Base-by-base conservation (phyloP, 2,329 filamentous ascomycete genomes). In the Fusarium sp. region DNA sequence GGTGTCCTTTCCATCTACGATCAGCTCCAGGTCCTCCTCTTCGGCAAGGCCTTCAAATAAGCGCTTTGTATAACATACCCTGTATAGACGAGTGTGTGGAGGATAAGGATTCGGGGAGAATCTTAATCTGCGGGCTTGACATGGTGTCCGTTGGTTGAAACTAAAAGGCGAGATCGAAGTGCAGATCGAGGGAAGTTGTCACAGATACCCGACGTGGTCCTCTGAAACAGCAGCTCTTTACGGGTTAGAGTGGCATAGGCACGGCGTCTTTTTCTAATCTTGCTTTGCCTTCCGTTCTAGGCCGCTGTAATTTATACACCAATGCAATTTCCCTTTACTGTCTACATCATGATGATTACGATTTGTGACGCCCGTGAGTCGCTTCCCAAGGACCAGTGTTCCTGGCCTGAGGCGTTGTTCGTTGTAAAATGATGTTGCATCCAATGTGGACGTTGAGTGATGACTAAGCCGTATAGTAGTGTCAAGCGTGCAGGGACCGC, bases 1-100 rank as follows among this genome's bases (percentile, higher is more conserved):
- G 96, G 96, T 99, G 96, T 99, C 82, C 90, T 99, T 83, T 99
- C 96, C 84, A 97, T 99, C 93, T 99, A 99, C 88, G 96, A 99
- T 85, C 95, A 98, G 90, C 93, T 93, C 84, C 96, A 99, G 92
- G 90, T 99, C 83, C 85, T 99, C 84, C 86, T 99, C 85, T 99
- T 99, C 93, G 96, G 96, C 85, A 98, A 99, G 94, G 93, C 94
- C 88, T 99, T 94, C 94, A 97, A 96, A 80, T 84, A 84, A 84
- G 79, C 74, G 71, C 70, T 74, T 76, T 76, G 69, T 67, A 67
- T 68, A 74, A 71, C 69, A 75, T 76, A 75, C 74, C 63, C 75
- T 80, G 76, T 77, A 83, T 82, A 83, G 79, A 83, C 74, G 64
- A 71, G 66, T 59, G 58, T 70, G 72, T 61, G 67, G 71, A 76